Evolutionary conservation across 768 basidiomycete species (phyloP), one percentile per base, ranked within the genome.

Genomic region (Dentipellis sp.): DNA sequence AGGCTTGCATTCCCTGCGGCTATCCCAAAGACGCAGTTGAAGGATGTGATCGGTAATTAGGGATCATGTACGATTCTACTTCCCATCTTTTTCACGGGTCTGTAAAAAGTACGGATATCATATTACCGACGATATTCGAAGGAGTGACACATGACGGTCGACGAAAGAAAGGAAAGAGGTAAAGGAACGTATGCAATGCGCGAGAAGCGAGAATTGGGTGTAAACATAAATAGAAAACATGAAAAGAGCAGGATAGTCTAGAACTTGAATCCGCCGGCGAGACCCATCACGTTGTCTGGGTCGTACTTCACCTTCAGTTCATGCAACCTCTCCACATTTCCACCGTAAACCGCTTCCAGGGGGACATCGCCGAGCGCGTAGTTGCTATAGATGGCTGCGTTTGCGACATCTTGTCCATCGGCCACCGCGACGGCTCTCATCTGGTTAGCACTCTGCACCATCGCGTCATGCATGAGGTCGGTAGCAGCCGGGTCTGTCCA

Each of bases 231-330:
- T 52, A 17, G 7, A 42, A 37, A 16, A 19, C 16, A 19, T 34
- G 11, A 45, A 45, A 29, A 29, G 29, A 29, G 29, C 29, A 6
- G 6, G 6, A 12, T 50, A 22, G 1, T 45, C 6, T 19, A 53
- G 1, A 53, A 39, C 67, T 82, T 84, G 65, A 76, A 84, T 4
- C 84, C 84, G 6, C 83, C 84, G 22, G 83, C 75, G 17, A 84
- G 75, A 16, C 75, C 77, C 82, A 86, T 86, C 49, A 84, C 74
- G 61, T 80, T 75, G 7, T 68, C 50, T 0, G 84, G 84, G 64
- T 87, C 84, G 52, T 79, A 71, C 14, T 49, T 51, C 53, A 57
- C 61, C 63, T 78, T 80, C 11, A 84, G 63, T 7, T 52, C 57
- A 54, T 63, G 56, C 56, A 85, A 59, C 50, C 45, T 65, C 10